A percentile compares a stretch with the other conserved stretches of the same genome.
phyloP scores from a whole-genome alignment of 805 yeast genomes.

The Ogataea wickerhamii region DNA sequence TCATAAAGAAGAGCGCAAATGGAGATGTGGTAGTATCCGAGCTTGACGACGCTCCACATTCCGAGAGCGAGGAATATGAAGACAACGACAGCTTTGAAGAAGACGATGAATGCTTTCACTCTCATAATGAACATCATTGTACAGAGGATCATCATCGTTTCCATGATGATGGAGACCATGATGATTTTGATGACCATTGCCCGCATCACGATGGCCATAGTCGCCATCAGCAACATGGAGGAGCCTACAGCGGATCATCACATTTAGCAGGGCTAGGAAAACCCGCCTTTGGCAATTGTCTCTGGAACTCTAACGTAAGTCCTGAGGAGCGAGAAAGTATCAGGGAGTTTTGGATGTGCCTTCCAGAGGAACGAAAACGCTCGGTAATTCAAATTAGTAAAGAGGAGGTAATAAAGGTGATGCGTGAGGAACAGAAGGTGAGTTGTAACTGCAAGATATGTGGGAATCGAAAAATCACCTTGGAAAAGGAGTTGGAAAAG shows the following conservation, averaged over 20 bases:
- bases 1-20: slow-evolving; percentile 61
- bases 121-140: slow-evolving; percentile 16
- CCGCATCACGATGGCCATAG: slow-evolving; percentile 14
- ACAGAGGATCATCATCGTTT: slow-evolving; percentile 15
- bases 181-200: slow-evolving; percentile 14
- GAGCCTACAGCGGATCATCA: slow-evolving; percentile 17
- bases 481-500: slow-evolving; percentile 73
- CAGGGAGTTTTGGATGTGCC: slow-evolving; percentile 61
- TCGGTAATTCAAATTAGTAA: slow-evolving; percentile 63
- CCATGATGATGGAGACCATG: slow-evolving; percentile 16
- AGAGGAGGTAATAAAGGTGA: slow-evolving; percentile 60
- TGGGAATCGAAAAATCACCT: slow-evolving; percentile 65
- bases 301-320: slow-evolving; percentile 34
- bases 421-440: slow-evolving; percentile 55
- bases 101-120: slow-evolving; percentile 15
- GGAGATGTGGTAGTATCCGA: slow-evolving; percentile 76
- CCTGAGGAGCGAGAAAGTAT: slow-evolving; percentile 51
- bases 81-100: slow-evolving; percentile 11
- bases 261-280: slow-evolving; percentile 17
- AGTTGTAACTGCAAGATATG: slow-evolving; percentile 74
- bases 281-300: slow-evolving; percentile 22
- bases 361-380: slow-evolving; percentile 57
- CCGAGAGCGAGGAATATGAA: slow-evolving; percentile 6
- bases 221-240: slow-evolving; percentile 4
- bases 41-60: slow-evolving; percentile 26